A percentile compares a stretch with the other conserved stretches of the same genome.
phyloP scores from a whole-genome alignment of 345 rosid genomes.

The Eucalyptus melliodora region DNA sequence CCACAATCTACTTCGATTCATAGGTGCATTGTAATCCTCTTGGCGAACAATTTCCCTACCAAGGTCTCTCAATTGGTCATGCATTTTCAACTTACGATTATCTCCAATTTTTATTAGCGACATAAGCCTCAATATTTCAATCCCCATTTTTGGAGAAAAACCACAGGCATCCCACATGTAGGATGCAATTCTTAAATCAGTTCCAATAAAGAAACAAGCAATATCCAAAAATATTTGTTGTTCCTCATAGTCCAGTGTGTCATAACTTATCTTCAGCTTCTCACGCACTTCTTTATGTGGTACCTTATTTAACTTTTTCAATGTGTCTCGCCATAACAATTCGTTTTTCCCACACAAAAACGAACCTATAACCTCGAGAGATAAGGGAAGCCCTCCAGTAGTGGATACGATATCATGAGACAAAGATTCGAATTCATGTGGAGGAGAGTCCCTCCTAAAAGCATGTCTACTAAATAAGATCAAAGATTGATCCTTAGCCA shows the following conservation, averaged over 20 bases:
- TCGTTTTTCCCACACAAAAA: not conserved
- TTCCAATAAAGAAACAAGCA: not conserved
- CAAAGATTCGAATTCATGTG: rapidly evolving
- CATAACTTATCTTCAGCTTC: not conserved
- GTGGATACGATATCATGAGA: not conserved
- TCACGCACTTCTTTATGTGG: not conserved
- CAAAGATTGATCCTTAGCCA: not conserved
- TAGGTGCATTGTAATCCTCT: not conserved
- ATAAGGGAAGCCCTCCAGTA: not conserved
- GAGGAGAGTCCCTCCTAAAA: not conserved
- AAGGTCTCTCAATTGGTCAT: not conserved
- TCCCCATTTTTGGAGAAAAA: not conserved
- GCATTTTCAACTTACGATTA: not conserved
- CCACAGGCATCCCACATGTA: not conserved
- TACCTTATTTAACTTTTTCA: not conserved
- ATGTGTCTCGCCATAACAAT: rapidly evolving
- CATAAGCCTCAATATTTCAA: not conserved
- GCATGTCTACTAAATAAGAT: not conserved
- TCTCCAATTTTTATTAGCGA: not conserved
- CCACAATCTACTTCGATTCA: constrained; percentile 12
- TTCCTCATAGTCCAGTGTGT: not conserved
- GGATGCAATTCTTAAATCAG: not conserved
- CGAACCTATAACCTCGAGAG: not conserved
- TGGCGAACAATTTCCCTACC: no score
- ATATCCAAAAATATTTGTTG: not conserved